Percentiles rank a stretch among this genome's conserved stretches.
These are phyloP conservation scores for Populus ilicifolia DNA, from an alignment of 345 rosid genomes.

Conservation along the genomic window DNA sequence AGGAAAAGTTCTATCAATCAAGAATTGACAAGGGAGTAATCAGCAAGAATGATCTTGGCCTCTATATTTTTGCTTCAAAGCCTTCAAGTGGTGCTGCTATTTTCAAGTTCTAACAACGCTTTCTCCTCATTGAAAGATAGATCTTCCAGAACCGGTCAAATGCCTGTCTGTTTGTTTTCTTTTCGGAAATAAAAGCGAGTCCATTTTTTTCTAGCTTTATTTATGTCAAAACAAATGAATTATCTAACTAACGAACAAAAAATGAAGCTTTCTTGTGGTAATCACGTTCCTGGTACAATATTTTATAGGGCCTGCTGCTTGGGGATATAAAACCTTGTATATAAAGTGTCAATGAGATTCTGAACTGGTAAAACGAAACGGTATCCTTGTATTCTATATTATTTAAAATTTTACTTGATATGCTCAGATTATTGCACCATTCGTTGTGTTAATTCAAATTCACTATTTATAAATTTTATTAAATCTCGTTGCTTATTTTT, in stretches of 20 bases:
- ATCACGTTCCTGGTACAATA: background rate
- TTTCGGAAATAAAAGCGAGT: background rate
- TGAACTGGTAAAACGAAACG: background rate
- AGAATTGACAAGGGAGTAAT: slow-evolving; percentile 73
- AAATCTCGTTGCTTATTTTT: background rate
- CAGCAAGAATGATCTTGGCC: slow-evolving; percentile 66
- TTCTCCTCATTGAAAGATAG: too few species aligned
- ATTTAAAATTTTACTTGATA: background rate
- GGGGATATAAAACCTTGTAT: background rate
- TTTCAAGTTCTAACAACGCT: slow-evolving; percentile 48
- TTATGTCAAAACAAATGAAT: background rate
- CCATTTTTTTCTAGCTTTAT: background rate
- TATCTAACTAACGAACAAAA: background rate
- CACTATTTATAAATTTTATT: background rate
- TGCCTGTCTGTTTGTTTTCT: background rate
- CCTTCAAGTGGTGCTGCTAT: slow-evolving; percentile 98
- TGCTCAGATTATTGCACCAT: background rate
- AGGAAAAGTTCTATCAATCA: slow-evolving; percentile 77
- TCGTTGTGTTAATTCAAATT: background rate
- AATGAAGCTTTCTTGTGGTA: background rate
- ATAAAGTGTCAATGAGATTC: background rate
- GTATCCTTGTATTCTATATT: background rate
- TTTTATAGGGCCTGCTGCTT: background rate
- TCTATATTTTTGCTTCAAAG: slow-evolving; percentile 88
- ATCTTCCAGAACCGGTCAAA: too few species aligned